Evolutionary conservation across 495 filamentous ascomycete species (phyloP).

Genomic region (Penicillium samsonianum): DNA sequence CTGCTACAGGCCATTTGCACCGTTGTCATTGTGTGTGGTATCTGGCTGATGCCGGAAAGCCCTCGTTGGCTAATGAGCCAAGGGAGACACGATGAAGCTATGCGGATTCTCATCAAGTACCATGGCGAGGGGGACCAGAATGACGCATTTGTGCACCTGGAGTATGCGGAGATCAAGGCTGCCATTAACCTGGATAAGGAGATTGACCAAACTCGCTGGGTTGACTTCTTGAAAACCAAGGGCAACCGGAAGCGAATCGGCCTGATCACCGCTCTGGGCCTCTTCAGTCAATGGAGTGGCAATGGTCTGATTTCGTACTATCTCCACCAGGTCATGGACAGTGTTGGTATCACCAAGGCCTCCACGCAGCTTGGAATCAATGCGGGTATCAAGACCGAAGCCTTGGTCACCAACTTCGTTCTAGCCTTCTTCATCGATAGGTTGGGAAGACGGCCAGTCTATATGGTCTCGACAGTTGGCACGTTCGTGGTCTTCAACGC

Average conservation of each 20-base stretch:
- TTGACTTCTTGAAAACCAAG: slow-evolving; percentile 3
- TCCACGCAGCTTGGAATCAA: slow-evolving; percentile 47
- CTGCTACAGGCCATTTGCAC: too few relatives aligned
- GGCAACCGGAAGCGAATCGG: slow-evolving; percentile 1
- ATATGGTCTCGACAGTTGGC: slow-evolving; percentile 56
- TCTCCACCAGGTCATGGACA: slow-evolving; percentile 53
- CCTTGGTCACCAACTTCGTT: slow-evolving; percentile 42
- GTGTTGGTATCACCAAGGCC: slow-evolving; percentile 53
- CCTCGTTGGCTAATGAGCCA: too few relatives aligned
- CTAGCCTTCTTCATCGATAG: slow-evolving; percentile 60
- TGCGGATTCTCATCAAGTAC: too few relatives aligned
- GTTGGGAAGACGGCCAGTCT: slow-evolving; percentile 58
- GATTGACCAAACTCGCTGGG: too few relatives aligned
- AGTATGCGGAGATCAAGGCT: too few relatives aligned
- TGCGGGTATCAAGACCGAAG: slow-evolving; percentile 21
- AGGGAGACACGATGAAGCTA: too few relatives aligned
- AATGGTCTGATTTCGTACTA: slow-evolving; percentile 32
- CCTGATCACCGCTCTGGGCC: neutral
- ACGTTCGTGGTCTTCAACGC: slow-evolving; percentile 60
- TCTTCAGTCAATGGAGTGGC: slow-evolving; percentile 7
- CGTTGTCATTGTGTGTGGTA: too few relatives aligned
- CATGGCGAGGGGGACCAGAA: too few relatives aligned
- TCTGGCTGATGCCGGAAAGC: too few relatives aligned
- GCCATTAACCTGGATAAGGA: too few relatives aligned
- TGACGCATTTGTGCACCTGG: too few relatives aligned